Conservation (phyloP, 192 early-diverging fungal species). For the Diversispora epigaea region DNA sequence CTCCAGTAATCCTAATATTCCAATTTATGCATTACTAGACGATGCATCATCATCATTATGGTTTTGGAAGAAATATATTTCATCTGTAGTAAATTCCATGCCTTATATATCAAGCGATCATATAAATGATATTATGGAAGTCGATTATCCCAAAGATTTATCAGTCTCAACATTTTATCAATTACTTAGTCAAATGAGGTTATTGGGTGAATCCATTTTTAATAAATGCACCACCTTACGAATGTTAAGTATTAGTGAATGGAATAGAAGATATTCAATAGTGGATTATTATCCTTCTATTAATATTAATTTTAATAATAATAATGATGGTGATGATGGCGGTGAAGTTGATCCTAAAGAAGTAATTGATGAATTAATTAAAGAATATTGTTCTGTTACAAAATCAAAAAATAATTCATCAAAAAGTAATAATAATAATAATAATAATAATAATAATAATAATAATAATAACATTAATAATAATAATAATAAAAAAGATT, state of each 20-base stretch:
- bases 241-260: slow-evolving; percentile 6
- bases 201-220: slow-evolving; percentile 1
- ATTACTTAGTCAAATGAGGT: slow-evolving; percentile 10
- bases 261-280: slow-evolving; percentile 19
- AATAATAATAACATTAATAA: background rate
- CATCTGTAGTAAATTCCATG: background rate
- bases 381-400: background rate
- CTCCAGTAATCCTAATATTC: no score
- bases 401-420: background rate
- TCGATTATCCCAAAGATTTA: slow-evolving; percentile 21
- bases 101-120: slow-evolving; percentile 13
- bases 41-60: background rate
- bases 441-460: background rate
- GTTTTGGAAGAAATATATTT: background rate
- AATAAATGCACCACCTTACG: slow-evolving; percentile 2
- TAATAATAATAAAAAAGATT: background rate
- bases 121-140: slow-evolving; percentile 18
- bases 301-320: background rate
- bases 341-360: background rate
- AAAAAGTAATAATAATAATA: background rate
- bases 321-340: background rate
- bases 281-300: background rate
- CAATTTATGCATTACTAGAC: no score
- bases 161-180: slow-evolving; percentile 14
- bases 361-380: background rate